phyloP scores from a whole-genome alignment of 2,329 filamentous ascomycete genomes.

The Davidsoniella australis region DNA sequence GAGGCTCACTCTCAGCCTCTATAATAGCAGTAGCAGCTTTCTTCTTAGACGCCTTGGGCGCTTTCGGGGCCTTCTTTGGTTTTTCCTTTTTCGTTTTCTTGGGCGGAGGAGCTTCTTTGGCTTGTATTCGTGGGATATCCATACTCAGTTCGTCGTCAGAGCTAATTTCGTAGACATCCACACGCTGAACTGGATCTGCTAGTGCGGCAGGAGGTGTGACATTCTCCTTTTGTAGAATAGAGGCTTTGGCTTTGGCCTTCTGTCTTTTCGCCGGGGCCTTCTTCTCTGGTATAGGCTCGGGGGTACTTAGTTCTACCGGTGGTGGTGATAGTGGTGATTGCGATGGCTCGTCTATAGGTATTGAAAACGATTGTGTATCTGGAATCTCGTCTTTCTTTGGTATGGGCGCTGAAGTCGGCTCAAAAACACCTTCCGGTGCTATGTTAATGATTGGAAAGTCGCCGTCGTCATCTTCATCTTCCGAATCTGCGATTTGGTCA shows the following conservation, averaged over 20 bases:
- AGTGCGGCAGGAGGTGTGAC: not conserved
- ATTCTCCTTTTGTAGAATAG: not conserved
- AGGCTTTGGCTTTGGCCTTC: conserved; percentile 2
- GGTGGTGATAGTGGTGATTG: not conserved
- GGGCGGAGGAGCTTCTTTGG: not conserved
- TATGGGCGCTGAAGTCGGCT: not conserved
- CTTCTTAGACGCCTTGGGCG: not conserved
- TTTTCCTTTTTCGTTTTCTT: not conserved
- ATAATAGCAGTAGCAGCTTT: not conserved
- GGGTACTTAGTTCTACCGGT: not conserved
- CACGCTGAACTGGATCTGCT: no score
- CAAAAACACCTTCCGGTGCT: not conserved
- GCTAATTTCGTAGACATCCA: no score
- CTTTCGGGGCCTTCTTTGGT: not conserved
- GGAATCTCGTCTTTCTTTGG: conserved; percentile 8
- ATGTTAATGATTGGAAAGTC: not conserved
- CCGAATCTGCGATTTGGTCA: conserved; percentile 9
- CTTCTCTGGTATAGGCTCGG: not conserved
- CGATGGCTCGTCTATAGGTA: not conserved
- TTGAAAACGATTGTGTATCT: conserved; percentile 16
- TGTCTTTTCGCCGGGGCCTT: conserved; percentile 4
- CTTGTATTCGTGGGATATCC: not conserved
- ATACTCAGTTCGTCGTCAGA: not conserved
- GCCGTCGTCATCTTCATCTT: conserved; percentile 10
- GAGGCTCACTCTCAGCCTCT: not conserved